These are phyloP conservation scores for Ceratobasidium sp. DNA, from an alignment of 1,284 basidiomycete genomes.

Conservation along the genomic window DNA sequence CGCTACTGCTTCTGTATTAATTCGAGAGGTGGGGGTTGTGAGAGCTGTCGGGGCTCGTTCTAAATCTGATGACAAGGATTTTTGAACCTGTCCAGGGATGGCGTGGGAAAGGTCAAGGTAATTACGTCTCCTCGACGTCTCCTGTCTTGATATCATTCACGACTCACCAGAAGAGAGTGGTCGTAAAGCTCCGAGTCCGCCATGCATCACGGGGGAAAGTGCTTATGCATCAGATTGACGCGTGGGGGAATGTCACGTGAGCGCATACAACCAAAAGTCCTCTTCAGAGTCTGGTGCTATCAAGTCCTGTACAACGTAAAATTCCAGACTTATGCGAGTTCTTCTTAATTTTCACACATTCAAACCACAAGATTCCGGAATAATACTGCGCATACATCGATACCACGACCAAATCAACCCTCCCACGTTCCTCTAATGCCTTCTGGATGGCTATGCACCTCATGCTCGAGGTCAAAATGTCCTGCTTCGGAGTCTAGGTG, in stretches of 20 bases:
- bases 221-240: too few species aligned
- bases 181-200: not conserved
- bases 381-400: not conserved
- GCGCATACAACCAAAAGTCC: not conserved
- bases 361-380: not conserved
- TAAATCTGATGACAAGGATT: not conserved
- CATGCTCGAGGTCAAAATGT: not conserved
- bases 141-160: not conserved
- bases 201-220: too few species aligned
- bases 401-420: not conserved
- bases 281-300: not conserved
- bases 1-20: not conserved
- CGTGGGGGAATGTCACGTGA: conserved; percentile 6
- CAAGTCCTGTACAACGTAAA: not conserved
- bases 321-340: not conserved
- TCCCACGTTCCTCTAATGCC: not conserved
- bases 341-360: not conserved
- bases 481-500: not conserved
- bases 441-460: not conserved
- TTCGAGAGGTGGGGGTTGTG: not conserved
- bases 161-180: not conserved
- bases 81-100: not conserved
- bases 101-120: not conserved
- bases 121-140: too few species aligned
- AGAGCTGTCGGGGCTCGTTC: not conserved